Evolutionary conservation across 1,284 basidiomycete species (phyloP), one percentile per base, ranked within the genome.

Genomic region (Caloboletus inedulis): DNA sequence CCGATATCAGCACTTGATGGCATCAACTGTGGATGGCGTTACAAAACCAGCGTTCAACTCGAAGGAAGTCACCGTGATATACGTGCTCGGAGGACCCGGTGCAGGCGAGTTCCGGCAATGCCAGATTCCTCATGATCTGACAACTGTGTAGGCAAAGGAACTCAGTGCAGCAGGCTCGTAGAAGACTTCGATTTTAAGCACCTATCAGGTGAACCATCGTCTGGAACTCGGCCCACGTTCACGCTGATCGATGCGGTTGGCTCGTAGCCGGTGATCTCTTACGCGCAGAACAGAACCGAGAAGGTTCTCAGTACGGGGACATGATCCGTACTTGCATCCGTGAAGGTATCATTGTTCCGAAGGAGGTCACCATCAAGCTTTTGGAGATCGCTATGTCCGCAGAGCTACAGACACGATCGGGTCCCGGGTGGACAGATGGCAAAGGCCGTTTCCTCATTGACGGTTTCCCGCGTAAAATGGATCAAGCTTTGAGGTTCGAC

Each of bases 61-160:
- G 40, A 70, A 72, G 48, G 86, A 94, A 59, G 87, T 98, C 59
- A 88, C 83, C 23, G 94, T 99, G 55, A 79, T 99, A 62, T 99
- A 94, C 65, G 95, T 99, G 18, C 87, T 99, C 21, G 97, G 97
- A 37, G 97, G 97, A 1, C 97, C 97, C 21, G 97, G 97, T 51
- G 94, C 94, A 61, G 94, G 92, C 86, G 58, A 59, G 78, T 71
- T 27, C 8, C 29, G 41, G 33, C 23, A 50, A 19, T 21, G 14
- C 19, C 40, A 30, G 27, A 29, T 14, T 37, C 52, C 52, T 30
- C 43, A 36, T 25, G 29, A 43, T 55, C 42, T 60, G 42, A 61
- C 47, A 56, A 49, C 47, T 52, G 31, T 57, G 21, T 13, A 94
- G 95, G 96, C 59, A 99, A 99, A 73, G 97, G 97, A 47, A 99